Evolutionary conservation across 495 filamentous ascomycete genomes (phyloP).

Genomic region (Coniosporium apollinis): DNA sequence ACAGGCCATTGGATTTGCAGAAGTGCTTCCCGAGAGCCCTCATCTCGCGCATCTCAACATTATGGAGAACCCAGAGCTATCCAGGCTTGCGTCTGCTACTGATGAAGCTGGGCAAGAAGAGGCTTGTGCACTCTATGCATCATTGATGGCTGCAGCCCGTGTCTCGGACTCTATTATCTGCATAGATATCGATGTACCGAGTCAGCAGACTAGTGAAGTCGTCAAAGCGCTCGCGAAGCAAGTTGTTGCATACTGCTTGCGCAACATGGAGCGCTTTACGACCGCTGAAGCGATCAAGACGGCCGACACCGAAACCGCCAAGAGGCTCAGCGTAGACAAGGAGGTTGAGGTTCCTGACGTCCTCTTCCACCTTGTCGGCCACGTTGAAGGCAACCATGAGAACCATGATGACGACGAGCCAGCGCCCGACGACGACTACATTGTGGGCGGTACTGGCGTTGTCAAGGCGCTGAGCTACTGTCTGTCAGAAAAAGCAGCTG

Average conservation of each 20-base stretch:
- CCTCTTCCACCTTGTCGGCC: slow-evolving; percentile 46
- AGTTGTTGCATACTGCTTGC: slow-evolving; percentile 81
- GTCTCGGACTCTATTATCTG: slow-evolving; percentile 72
- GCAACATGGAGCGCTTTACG: slow-evolving; percentile 63
- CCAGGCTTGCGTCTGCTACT: slow-evolving; percentile 47
- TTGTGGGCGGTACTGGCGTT: slow-evolving; percentile 87
- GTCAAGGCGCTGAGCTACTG: slow-evolving; percentile 82
- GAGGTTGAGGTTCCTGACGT: slow-evolving; percentile 43
- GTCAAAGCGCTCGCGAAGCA: slow-evolving; percentile 87
- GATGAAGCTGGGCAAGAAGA: slow-evolving; percentile 69
- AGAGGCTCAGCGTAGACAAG: slow-evolving; percentile 26
- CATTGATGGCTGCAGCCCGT: slow-evolving; percentile 72
- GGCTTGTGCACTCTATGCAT: slow-evolving; percentile 84
- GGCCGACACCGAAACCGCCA: slow-evolving; percentile 24
- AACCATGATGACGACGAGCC: slow-evolving; percentile 49
- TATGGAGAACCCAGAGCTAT: slow-evolving; percentile 62
- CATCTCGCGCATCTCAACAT: slow-evolving; percentile 75
- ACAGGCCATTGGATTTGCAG: slow-evolving; percentile 76
- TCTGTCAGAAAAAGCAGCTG: slow-evolving; percentile 54
- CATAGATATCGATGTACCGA: slow-evolving; percentile 81
- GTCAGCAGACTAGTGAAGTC: slow-evolving; percentile 59
- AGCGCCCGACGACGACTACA: slow-evolving; percentile 82
- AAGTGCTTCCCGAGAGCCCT: slow-evolving; percentile 74
- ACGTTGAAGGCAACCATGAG: slow-evolving; percentile 32
- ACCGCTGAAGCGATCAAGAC: slow-evolving; percentile 24